These are phyloP conservation scores for Naganishia randhawae DNA, from an alignment of 768 basidiomycete genomes.

Conservation along the genomic window DNA sequence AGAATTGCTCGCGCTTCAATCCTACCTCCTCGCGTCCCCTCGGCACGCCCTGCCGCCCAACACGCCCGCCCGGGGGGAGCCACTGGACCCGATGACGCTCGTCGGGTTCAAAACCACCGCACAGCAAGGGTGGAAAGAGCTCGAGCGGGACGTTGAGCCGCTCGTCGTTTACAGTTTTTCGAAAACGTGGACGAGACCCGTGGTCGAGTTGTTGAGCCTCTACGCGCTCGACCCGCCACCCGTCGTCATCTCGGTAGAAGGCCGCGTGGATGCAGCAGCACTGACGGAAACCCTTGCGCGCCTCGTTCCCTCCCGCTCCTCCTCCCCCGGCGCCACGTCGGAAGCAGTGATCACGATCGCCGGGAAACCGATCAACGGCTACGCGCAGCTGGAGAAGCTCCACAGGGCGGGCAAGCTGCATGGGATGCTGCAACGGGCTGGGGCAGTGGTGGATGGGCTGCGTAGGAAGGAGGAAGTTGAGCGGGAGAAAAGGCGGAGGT, in stretches of 20 bases:
- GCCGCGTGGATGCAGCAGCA: neutral
- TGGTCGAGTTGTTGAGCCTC: constrained; percentile 13
- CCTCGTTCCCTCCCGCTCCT: neutral
- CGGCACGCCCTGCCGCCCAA: constrained; percentile 38
- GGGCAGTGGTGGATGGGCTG: constrained; percentile 26
- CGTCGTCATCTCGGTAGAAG: neutral
- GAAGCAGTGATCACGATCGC: constrained; percentile 27
- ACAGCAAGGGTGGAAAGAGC: constrained; percentile 37
- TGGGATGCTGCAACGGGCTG: constrained; percentile 19
- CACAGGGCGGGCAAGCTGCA: constrained; percentile 15
- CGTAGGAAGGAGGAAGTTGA: neutral
- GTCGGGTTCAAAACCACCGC: constrained; percentile 36
- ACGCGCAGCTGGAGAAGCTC: constrained; percentile 3
- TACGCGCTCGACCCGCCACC: constrained; percentile 24
- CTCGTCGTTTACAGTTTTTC: constrained; percentile 46
- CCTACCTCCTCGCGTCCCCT: constrained; percentile 41
- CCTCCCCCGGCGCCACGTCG: neutral
- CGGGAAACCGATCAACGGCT: constrained; percentile 22
- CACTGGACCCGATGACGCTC: constrained; percentile 41
- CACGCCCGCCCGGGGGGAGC: constrained; percentile 32
- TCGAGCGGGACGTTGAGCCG: constrained; percentile 39
- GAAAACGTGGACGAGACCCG: constrained; percentile 30
- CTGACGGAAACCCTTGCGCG: constrained; percentile 22
- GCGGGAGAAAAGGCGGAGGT: neutral
- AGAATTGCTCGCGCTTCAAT: constrained; percentile 50